Conservation (phyloP, 139 green algal genomes). For the Trebouxia sp. region DNA sequence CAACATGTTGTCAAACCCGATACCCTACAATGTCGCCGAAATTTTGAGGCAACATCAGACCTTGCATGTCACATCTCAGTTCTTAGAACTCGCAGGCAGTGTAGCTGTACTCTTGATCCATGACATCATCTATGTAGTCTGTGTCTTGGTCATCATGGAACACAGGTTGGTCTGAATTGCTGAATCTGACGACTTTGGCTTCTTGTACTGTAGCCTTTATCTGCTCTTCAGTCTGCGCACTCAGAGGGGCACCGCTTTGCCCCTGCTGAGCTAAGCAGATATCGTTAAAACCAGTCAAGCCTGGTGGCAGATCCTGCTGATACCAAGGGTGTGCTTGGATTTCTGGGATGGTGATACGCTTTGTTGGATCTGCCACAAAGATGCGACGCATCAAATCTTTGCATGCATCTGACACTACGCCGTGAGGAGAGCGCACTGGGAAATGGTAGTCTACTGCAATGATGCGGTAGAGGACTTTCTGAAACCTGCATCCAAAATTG, state of each 20-base stretch:
- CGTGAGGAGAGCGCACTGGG: conserved; percentile 33
- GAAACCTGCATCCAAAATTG: conserved; percentile 19
- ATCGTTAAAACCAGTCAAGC: conserved; percentile 35
- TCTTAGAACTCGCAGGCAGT: conserved; percentile 12
- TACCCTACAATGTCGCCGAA: no score
- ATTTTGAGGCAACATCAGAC: no score
- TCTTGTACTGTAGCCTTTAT: conserved; percentile 33
- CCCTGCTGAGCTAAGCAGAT: conserved; percentile 35
- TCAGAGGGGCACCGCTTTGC: conserved; percentile 10
- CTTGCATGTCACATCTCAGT: no score
- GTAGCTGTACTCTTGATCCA: conserved; percentile 32
- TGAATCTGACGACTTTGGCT: conserved; percentile 20
- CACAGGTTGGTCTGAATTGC: conserved; percentile 24
- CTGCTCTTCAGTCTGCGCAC: conserved; percentile 36
- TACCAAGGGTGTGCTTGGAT: conserved; percentile 64
- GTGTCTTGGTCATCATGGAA: conserved; percentile 22
- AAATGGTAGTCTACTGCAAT: conserved; percentile 59
- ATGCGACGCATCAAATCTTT: conserved; percentile 49
- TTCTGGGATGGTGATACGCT: conserved; percentile 47
- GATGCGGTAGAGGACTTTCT: conserved; percentile 50
- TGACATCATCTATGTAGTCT: conserved; percentile 33
- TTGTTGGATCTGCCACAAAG: conserved; percentile 35
- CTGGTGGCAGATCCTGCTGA: conserved; percentile 33
- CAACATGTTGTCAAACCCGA: no score
- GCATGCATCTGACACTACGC: conserved; percentile 38